Percentiles rank a stretch among this genome's conserved stretches.
Evolutionary conservation across 495 filamentous ascomycete genomes (phyloP).

Genomic region (Annulohypoxylon nitens): DNA sequence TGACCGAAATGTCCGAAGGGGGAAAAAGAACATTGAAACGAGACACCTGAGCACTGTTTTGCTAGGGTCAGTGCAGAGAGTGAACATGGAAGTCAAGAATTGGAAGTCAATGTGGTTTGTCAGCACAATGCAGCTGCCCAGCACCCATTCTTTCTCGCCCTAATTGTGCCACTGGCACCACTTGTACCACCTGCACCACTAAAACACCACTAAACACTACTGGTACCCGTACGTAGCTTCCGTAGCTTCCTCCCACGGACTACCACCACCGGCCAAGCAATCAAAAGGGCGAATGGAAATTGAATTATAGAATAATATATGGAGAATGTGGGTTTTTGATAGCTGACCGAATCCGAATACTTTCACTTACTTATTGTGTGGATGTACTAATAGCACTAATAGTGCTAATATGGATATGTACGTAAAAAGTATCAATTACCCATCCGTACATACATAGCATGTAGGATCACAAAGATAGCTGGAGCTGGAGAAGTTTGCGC

Average conservation of each 20-base stretch:
- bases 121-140: slow-evolving; percentile 36
- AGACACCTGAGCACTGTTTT: background rate
- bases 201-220: slow-evolving; percentile 2
- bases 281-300: slow-evolving; percentile 38
- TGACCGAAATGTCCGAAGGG: slow-evolving; percentile 45
- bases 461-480: slow-evolving; percentile 21
- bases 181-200: slow-evolving; percentile 3
- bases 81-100: background rate
- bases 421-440: slow-evolving; percentile 14
- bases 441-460: background rate
- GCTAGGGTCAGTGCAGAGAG: slow-evolving; percentile 4
- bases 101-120: slow-evolving; percentile 36
- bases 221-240: slow-evolving; percentile 20
- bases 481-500: slow-evolving; percentile 31
- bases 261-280: slow-evolving; percentile 19
- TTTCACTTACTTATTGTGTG: slow-evolving; percentile 6
- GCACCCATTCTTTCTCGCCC: slow-evolving; percentile 15
- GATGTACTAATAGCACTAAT: background rate
- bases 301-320: slow-evolving; percentile 19
- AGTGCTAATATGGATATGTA: background rate
- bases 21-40: slow-evolving; percentile 11
- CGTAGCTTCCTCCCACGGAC: slow-evolving; percentile 7
- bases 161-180: slow-evolving; percentile 36
- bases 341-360: slow-evolving; percentile 30
- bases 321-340: slow-evolving; percentile 29